Conservation (phyloP, 2,329 filamentous ascomycete species). For the Aspergillus pseudoglaucus region DNA sequence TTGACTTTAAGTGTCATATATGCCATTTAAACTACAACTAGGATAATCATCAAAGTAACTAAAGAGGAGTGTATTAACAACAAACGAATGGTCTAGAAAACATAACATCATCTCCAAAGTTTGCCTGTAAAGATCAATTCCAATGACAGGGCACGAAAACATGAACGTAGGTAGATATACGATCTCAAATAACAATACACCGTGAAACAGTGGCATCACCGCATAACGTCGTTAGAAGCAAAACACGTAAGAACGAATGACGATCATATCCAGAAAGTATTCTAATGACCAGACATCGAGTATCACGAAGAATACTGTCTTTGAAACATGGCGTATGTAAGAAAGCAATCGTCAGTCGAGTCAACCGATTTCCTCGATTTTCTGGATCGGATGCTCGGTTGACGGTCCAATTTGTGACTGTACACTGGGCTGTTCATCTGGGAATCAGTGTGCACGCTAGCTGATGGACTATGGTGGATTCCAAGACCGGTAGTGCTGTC, state of each 20-base stretch:
- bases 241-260: neutral
- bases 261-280: neutral
- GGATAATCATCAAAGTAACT: too few species aligned
- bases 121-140: neutral
- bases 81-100: neutral
- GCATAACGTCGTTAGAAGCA: neutral
- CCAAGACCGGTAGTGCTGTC: conserved; percentile 14
- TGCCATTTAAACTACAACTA: neutral
- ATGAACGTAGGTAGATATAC: neutral
- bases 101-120: neutral
- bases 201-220: neutral
- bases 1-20: neutral
- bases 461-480: conserved; percentile 9
- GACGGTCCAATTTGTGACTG: conserved; percentile 1
- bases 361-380: conserved; percentile 13
- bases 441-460: conserved; percentile 11
- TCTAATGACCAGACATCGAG: neutral
- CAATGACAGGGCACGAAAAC: neutral
- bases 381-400: conserved; percentile 1
- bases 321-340: conserved; percentile 13
- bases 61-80: neutral
- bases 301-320: conserved; percentile 12
- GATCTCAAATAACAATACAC: neutral
- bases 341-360: conserved; percentile 16
- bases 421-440: conserved; percentile 14